Percentiles rank a stretch among this genome's conserved stretches.
phyloP scores from a whole-genome alignment of 805 yeast genomes.

The Saccharomycopsis fermentans region DNA sequence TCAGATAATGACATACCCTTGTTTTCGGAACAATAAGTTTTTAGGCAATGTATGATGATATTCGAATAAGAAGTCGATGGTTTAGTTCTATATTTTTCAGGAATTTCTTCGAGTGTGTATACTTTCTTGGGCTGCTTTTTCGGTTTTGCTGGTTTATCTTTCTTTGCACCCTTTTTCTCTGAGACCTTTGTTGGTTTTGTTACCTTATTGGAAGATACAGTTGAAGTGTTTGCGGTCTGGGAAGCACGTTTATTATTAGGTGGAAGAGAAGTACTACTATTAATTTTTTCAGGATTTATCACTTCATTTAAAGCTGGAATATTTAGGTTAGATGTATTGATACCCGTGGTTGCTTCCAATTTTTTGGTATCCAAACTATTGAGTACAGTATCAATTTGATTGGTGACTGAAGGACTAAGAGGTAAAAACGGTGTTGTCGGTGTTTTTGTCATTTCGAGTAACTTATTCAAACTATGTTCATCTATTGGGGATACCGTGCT shows the following conservation, averaged over 20 bases:
- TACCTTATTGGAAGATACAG: background rate
- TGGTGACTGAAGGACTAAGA: background rate
- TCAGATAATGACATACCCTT: constrained; percentile 77
- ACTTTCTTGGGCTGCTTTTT: constrained; percentile 49
- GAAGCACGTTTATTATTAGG: background rate
- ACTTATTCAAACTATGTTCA: background rate
- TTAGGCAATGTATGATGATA: constrained; percentile 68
- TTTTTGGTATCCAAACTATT: background rate
- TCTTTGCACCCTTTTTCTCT: constrained; percentile 24
- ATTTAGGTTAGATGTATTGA: background rate
- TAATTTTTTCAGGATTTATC: background rate
- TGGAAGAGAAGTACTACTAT: background rate
- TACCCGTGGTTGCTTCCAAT: background rate
- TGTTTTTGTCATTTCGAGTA: background rate
- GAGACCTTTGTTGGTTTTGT: background rate
- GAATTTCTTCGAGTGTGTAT: constrained; percentile 76
- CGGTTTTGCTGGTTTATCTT: constrained; percentile 33
- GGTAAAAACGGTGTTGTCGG: background rate
- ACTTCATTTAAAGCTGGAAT: background rate
- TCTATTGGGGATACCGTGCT: background rate
- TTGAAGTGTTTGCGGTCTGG: background rate
- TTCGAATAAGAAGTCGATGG: constrained; percentile 77
- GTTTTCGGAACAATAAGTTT: constrained; percentile 37
- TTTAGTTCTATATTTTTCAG: constrained; percentile 74
- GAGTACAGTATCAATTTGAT: background rate